Evolutionary conservation across 1,284 basidiomycete species (phyloP), one percentile per base, ranked within the genome.

Genomic region (Malassezia arunalokei): DNA sequence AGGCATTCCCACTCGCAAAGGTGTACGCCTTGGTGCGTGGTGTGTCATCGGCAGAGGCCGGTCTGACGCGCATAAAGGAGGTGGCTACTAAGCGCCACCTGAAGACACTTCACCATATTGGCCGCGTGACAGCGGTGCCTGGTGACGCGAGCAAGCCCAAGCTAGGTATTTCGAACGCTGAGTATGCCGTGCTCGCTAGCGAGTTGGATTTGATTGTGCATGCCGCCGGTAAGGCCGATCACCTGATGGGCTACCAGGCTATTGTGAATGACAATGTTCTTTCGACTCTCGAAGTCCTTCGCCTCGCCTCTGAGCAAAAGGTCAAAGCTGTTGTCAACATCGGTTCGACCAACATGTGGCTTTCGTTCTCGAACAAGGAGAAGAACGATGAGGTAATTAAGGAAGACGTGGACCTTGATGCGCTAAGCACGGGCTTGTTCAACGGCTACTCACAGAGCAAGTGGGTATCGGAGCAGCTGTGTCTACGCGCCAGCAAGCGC

Each of bases 401-500:
- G 44, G 62, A 58, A 11, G 47, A 69, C 32, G 63, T 73, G 14
- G 56, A 69, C 48, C 67, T 73, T 15, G 63, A 63, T 0, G 66
- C 63, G 15, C 66, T 68, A 49, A 29, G 28, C 24, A 55, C 40
- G 35, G 43, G 47, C 20, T 55, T 74, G 38, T 59, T 68, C 38
- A 71, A 74, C 49, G 73, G 73, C 8, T 74, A 74, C 58, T 68
- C 73, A 17, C 73, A 74, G 60, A 73, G 68, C 42, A 74, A 74
- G 54, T 74, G 73, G 73, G 73, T 74, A 8, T 66, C 73, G 27
- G 73, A 74, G 48, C 65, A 65, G 59, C 63, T 74, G 9, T 68
- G 67, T 28, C 46, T 60, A 17, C 65, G 73, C 32, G 64, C 71
- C 14, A 51, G 57, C 15, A 54, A 55, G 31, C 63, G 73, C 12